These are phyloP conservation scores for Celoporthe dispersa DNA, from an alignment of 2,329 filamentous ascomycete genomes.

Conservation along the genomic window DNA sequence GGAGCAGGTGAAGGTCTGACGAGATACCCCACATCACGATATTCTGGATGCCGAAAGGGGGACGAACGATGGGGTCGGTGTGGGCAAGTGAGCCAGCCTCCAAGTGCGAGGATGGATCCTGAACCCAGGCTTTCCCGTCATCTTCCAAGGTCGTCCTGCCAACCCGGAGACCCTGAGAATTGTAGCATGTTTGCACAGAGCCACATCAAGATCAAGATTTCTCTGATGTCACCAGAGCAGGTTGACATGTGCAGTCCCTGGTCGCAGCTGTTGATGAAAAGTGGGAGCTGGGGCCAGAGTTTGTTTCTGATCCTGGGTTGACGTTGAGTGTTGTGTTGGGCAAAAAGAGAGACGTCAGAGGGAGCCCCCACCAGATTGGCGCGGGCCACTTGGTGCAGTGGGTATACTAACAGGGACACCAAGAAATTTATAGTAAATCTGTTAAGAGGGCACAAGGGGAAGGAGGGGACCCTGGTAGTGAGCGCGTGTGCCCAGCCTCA, in stretches of 20 bases:
- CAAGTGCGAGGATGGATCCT: not conserved
- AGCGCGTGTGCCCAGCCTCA: conserved; percentile 4
- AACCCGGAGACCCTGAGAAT: not conserved
- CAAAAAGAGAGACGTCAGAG: not conserved
- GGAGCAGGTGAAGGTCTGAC: not conserved
- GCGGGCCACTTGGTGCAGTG: not conserved
- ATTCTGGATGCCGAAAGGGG: not conserved
- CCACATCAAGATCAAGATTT: too few relatives aligned
- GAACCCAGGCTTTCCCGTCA: not conserved
- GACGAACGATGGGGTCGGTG: not conserved
- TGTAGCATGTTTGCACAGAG: not conserved
- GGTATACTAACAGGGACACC: not conserved
- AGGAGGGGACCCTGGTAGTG: not conserved
- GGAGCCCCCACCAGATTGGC: not conserved
- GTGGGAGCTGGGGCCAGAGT: not conserved
- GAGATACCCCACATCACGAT: not conserved
- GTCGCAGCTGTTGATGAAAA: not conserved
- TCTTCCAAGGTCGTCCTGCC: not conserved
- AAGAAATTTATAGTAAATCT: not conserved
- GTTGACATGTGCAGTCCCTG: not conserved
- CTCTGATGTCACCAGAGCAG: not conserved
- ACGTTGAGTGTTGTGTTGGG: not conserved
- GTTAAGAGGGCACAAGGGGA: not conserved
- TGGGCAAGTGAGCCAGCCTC: not conserved
- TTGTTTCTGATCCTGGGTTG: not conserved